Evolutionary conservation across 768 basidiomycete species (phyloP).

Genomic region (Suillus discolor): DNA sequence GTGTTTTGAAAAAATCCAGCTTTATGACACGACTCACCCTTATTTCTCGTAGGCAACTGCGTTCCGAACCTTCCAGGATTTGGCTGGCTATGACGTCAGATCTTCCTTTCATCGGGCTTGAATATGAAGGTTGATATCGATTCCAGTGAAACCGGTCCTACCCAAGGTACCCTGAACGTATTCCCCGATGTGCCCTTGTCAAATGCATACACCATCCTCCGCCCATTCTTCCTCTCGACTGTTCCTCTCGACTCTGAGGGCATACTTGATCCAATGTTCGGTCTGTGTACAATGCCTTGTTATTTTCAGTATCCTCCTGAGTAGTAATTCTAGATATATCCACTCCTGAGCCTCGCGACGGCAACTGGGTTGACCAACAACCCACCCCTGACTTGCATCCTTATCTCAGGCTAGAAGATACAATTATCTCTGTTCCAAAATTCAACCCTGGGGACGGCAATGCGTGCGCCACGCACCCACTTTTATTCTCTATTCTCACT

Average conservation of each 20-base stretch:
- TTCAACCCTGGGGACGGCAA: slow-evolving; percentile 80
- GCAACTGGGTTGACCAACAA: slow-evolving; percentile 40
- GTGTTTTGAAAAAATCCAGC: too few species aligned
- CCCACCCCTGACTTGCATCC: slow-evolving; percentile 64
- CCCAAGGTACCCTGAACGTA: slow-evolving; percentile 68
- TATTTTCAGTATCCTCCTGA: slow-evolving; percentile 22
- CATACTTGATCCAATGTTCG: slow-evolving; percentile 49
- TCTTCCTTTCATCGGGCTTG: slow-evolving; percentile 11
- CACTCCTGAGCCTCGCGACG: slow-evolving; percentile 29
- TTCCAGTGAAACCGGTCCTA: slow-evolving; percentile 62
- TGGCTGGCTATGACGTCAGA: slow-evolving; percentile 70
- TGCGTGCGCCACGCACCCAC: slow-evolving; percentile 39
- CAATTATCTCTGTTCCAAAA: slow-evolving; percentile 71
- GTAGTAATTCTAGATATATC: slow-evolving; percentile 41
- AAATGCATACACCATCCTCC: slow-evolving; percentile 71
- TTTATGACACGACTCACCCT: not conserved
- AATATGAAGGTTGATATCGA: slow-evolving; percentile 12
- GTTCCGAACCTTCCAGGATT: slow-evolving; percentile 73
- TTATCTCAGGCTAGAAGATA: slow-evolving; percentile 60
- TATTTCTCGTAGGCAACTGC: slow-evolving; percentile 41
- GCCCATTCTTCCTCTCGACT: slow-evolving; percentile 72
- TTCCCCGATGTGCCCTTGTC: slow-evolving; percentile 68
- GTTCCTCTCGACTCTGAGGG: slow-evolving; percentile 42
- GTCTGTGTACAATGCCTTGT: slow-evolving; percentile 28
- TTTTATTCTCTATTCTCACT: not conserved